Conservation (phyloP, 2,329 filamentous ascomycete species). For the Hymenoscyphus infarciens region DNA sequence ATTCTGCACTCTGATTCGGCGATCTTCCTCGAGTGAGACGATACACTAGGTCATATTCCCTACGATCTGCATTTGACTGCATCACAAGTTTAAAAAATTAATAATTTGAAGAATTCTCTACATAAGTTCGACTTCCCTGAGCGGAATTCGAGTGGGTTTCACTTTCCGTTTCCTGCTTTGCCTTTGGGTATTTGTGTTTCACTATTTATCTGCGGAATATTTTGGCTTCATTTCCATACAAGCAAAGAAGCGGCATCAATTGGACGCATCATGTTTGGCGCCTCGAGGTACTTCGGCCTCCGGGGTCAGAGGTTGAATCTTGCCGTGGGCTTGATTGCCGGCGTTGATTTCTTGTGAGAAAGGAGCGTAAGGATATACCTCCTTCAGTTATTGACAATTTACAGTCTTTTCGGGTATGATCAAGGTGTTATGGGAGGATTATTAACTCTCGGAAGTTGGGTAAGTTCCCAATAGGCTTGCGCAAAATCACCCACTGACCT, state of each 20-base stretch:
- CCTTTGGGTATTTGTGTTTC: too few relatives aligned
- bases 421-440: slow-evolving; percentile 47
- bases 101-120: not conserved
- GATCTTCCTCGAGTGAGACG: not conserved
- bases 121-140: not conserved
- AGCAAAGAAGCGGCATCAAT: not conserved
- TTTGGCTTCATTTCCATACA: not conserved
- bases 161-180: not conserved
- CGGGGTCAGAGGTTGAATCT: slow-evolving; percentile 62
- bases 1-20: not conserved
- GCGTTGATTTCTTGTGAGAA: slow-evolving; percentile 63
- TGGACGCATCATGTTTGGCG: slow-evolving; percentile 36
- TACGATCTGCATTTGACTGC: slow-evolving; percentile 1
- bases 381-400: not conserved
- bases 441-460: slow-evolving; percentile 44
- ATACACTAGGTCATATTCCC: not conserved
- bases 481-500: not conserved
- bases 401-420: slow-evolving; percentile 45
- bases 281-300: slow-evolving; percentile 57
- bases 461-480: not conserved
- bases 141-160: not conserved
- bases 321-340: slow-evolving; percentile 68
- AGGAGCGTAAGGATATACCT: slow-evolving; percentile 39
- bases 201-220: not conserved
- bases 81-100: not conserved